Conservation (phyloP, 768 basidiomycete species). For the Boletus pseudopeckii region DNA sequence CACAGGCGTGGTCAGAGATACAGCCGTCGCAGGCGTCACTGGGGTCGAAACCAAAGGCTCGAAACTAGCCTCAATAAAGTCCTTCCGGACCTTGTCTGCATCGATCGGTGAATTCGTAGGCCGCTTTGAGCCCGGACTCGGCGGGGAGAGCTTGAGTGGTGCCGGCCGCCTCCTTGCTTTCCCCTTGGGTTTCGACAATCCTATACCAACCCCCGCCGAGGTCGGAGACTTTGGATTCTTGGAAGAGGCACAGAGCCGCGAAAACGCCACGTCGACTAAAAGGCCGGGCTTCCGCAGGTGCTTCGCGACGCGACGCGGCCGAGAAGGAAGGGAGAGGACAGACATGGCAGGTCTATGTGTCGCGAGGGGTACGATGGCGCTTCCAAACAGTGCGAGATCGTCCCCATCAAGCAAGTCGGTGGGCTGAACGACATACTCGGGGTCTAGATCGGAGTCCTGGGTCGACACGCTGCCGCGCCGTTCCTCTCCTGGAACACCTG, state of each 20-base stretch:
- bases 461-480: slow-evolving; percentile 48
- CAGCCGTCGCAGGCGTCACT: neutral
- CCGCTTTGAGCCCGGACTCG: slow-evolving; percentile 30
- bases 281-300: slow-evolving; percentile 38
- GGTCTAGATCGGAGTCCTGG: slow-evolving; percentile 53
- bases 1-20: neutral
- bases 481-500: slow-evolving; percentile 23
- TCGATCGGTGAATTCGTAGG: slow-evolving; percentile 38
- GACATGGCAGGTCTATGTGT: slow-evolving; percentile 33
- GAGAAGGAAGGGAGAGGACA: slow-evolving; percentile 36
- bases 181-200: slow-evolving; percentile 16
- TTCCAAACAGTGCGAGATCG: slow-evolving; percentile 34
- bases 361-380: slow-evolving; percentile 22
- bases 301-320: slow-evolving; percentile 33
- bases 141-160: slow-evolving; percentile 39
- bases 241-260: slow-evolving; percentile 5
- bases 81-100: slow-evolving; percentile 31
- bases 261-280: slow-evolving; percentile 32
- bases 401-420: slow-evolving; percentile 31
- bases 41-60: slow-evolving; percentile 21
- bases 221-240: slow-evolving; percentile 14
- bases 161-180: slow-evolving; percentile 40
- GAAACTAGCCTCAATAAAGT: slow-evolving; percentile 47
- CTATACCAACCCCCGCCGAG: slow-evolving; percentile 4
- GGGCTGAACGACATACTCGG: slow-evolving; percentile 44